These are phyloP conservation scores for Exophiala sideris DNA, from an alignment of 2,329 filamentous ascomycete genomes.

Conservation along the genomic window DNA sequence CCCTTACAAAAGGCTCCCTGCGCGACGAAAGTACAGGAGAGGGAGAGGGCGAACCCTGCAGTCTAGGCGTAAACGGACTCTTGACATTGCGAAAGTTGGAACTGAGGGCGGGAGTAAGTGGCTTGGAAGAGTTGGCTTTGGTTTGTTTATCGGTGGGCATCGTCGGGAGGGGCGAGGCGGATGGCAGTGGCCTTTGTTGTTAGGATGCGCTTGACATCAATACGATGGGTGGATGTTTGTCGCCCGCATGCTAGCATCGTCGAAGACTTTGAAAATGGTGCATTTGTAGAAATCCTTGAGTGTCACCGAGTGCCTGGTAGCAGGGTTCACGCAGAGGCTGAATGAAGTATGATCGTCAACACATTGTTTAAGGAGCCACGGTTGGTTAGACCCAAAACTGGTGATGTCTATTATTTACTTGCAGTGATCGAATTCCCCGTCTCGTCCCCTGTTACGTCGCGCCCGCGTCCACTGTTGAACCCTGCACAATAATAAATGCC, in stretches of 20 bases:
- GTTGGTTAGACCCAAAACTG: not conserved
- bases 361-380: constrained; percentile 12
- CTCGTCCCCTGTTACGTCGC: too few relatives aligned
- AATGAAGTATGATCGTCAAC: constrained; percentile 13
- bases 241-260: constrained; percentile 3
- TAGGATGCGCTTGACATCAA: constrained; percentile 40
- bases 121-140: constrained; percentile 49
- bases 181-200: constrained; percentile 11
- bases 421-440: too few relatives aligned
- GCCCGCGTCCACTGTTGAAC: too few relatives aligned
- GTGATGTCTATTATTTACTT: constrained; percentile 1
- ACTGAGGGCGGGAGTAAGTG: constrained; percentile 67
- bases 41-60: constrained; percentile 44
- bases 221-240: constrained; percentile 39
- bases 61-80: constrained; percentile 58
- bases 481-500: too few relatives aligned
- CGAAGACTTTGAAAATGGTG: not conserved
- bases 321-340: not conserved
- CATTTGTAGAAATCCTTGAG: not conserved
- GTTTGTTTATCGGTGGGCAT: constrained; percentile 52
- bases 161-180: constrained; percentile 35
- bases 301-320: not conserved
- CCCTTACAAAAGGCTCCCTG: constrained; percentile 19
- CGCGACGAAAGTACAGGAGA: constrained; percentile 33
- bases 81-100: constrained; percentile 56